Percentiles rank a stretch among this genome's conserved stretches.
phyloP scores from a whole-genome alignment of 768 basidiomycete genomes.

The Mycena sanguinolenta region DNA sequence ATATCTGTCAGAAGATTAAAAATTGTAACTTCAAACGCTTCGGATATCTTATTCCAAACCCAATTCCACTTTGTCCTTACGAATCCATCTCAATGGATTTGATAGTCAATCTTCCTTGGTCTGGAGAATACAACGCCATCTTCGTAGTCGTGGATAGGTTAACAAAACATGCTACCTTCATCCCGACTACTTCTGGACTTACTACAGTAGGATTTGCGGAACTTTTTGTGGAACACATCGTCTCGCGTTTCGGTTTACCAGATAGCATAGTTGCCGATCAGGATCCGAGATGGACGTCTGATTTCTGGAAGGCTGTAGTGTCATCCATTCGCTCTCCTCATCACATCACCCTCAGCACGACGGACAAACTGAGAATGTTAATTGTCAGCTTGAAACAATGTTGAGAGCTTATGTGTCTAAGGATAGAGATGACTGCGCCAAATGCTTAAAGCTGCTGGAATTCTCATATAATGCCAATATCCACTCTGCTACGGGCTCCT shows the following conservation, averaged over 20 bases:
- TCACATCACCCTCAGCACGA: background rate
- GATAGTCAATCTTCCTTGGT: background rate
- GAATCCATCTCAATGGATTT: background rate
- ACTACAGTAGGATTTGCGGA: background rate
- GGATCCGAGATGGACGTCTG: background rate
- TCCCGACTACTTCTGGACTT: background rate
- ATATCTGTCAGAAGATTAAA: background rate
- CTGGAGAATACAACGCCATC: background rate
- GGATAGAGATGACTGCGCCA: background rate
- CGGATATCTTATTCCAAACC: background rate
- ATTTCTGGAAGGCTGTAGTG: background rate
- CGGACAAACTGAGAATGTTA: background rate
- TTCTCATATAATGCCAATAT: background rate
- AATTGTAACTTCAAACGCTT: background rate
- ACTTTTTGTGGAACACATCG: background rate
- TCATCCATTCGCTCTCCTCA: background rate
- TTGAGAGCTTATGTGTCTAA: background rate
- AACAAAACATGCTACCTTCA: background rate
- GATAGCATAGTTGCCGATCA: background rate
- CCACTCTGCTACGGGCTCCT: background rate
- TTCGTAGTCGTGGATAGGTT: background rate
- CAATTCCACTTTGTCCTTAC: background rate
- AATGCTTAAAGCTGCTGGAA: background rate
- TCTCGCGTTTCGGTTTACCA: background rate
- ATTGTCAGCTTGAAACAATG: background rate